Conservation (phyloP, 169 alveolate species). For the Plasmodium yoelii region DNA sequence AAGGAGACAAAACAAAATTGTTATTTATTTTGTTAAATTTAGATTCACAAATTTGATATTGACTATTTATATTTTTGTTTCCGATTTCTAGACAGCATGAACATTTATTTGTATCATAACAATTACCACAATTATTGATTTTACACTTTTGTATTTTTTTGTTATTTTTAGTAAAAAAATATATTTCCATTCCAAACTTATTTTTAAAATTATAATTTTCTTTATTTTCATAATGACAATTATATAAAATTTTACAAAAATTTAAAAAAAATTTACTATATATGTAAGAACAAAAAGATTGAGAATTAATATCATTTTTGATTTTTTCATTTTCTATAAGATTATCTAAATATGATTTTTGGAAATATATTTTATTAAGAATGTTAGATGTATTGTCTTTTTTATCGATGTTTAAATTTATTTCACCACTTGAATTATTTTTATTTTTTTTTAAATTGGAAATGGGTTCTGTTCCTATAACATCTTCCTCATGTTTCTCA, state of each 20-base stretch:
- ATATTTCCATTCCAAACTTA: slow-evolving; percentile 26
- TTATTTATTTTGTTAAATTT: not conserved
- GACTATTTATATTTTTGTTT: too few relatives aligned
- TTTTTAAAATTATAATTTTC: not conserved
- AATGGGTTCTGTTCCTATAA: not conserved
- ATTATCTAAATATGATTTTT: slow-evolving; percentile 14
- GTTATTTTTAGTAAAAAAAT: not conserved
- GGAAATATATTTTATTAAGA: not conserved
- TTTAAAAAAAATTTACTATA: slow-evolving; percentile 17
- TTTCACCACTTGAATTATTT: too few relatives aligned
- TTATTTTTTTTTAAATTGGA: not conserved
- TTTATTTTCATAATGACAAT: slow-evolving; percentile 1
- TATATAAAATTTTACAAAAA: slow-evolving; percentile 6
- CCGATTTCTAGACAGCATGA: too few relatives aligned
- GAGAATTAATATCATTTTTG: slow-evolving; percentile 3
- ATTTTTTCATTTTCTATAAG: slow-evolving; percentile 29
- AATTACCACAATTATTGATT: not conserved
- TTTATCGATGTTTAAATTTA: too few relatives aligned
- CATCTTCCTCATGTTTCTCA: slow-evolving; percentile 7
- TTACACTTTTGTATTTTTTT: not conserved
- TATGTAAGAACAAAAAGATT: slow-evolving; percentile 12
- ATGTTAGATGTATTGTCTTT: not conserved
- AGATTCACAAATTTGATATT: not conserved
- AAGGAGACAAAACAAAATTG: slow-evolving; percentile 6
- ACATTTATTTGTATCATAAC: not conserved